These are phyloP conservation scores for Pleurotus cornucopiae DNA, from an alignment of 768 basidiomycete species.

Conservation along the genomic window DNA sequence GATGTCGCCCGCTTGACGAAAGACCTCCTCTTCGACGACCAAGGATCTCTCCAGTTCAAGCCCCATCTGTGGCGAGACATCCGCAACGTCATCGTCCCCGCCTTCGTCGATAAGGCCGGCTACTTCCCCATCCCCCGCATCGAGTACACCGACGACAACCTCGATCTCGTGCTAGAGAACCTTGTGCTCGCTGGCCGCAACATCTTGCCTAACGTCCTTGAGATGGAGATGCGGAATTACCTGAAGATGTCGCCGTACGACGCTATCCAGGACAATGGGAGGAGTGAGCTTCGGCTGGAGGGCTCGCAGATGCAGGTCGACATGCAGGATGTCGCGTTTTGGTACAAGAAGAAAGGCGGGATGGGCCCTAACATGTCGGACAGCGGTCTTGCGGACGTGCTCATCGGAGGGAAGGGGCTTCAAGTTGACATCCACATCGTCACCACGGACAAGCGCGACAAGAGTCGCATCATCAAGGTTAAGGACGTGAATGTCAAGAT, in stretches of 20 bases:
- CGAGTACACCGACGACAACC: conserved; percentile 82
- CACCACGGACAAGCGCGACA: conserved; percentile 50
- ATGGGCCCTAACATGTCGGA: conserved; percentile 69
- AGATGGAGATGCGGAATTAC: conserved; percentile 73
- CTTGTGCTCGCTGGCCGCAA: conserved; percentile 84
- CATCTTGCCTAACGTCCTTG: conserved; percentile 76
- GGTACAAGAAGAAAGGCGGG: conserved; percentile 80
- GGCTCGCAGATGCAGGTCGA: conserved; percentile 88
- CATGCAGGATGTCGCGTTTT: conserved; percentile 90
- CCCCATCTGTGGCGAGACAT: conserved; percentile 86
- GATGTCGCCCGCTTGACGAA: conserved; percentile 78
- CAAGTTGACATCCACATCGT: conserved; percentile 58
- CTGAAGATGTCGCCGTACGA: conserved; percentile 81
- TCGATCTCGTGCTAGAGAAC: conserved; percentile 92
- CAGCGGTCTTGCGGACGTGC: conserved; percentile 79
- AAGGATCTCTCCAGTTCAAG: conserved; percentile 86
- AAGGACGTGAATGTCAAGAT: conserved; percentile 73
- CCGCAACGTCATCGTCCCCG: conserved; percentile 74
- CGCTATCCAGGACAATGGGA: conserved; percentile 48
- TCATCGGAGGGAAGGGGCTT: conserved; percentile 83
- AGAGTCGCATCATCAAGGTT: conserved; percentile 66
- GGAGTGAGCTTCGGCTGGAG: conserved; percentile 70
- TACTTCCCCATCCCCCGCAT: conserved; percentile 89
- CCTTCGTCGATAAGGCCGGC: conserved; percentile 68
- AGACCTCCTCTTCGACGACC: conserved; percentile 73